Evolutionary conservation across 768 basidiomycete genomes (phyloP).

Genomic region (Serendipita sp.): DNA sequence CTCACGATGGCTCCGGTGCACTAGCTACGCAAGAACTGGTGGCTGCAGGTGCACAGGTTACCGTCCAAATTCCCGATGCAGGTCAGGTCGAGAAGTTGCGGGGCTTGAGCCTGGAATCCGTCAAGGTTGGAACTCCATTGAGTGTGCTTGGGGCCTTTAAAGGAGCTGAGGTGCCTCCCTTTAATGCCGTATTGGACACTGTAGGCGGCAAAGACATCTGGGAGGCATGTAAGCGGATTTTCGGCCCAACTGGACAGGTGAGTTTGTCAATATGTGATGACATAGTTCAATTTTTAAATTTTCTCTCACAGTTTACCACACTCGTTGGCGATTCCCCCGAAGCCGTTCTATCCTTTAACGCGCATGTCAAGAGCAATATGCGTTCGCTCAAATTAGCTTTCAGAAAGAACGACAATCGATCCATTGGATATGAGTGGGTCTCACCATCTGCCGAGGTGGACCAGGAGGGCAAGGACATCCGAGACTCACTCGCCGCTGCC

Average conservation of each 20-base stretch:
- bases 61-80: slow-evolving; percentile 43
- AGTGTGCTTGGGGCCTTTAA: slow-evolving; percentile 8
- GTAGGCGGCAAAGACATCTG: slow-evolving; percentile 68
- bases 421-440: slow-evolving; percentile 71
- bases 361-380: slow-evolving; percentile 58
- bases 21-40: slow-evolving; percentile 66
- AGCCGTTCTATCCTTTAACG: slow-evolving; percentile 50
- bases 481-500: slow-evolving; percentile 31
- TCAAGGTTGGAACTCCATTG: slow-evolving; percentile 32
- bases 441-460: slow-evolving; percentile 65
- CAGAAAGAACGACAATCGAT: slow-evolving; percentile 17
- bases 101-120: slow-evolving; percentile 60
- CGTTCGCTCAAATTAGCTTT: slow-evolving; percentile 32
- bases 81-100: slow-evolving; percentile 32
- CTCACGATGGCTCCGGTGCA: slow-evolving; percentile 61
- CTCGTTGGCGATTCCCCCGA: slow-evolving; percentile 51
- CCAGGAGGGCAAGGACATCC: slow-evolving; percentile 63
- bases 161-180: slow-evolving; percentile 17
- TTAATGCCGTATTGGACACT: slow-evolving; percentile 74
- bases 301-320: slow-evolving; percentile 52
- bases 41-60: slow-evolving; percentile 52
- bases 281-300: neutral
- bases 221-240: slow-evolving; percentile 45
- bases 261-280: slow-evolving; percentile 1
- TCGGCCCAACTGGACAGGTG: slow-evolving; percentile 32